Conservation (phyloP, 1,284 basidiomycete genomes). For the Microbotryomycetes sp. region DNA sequence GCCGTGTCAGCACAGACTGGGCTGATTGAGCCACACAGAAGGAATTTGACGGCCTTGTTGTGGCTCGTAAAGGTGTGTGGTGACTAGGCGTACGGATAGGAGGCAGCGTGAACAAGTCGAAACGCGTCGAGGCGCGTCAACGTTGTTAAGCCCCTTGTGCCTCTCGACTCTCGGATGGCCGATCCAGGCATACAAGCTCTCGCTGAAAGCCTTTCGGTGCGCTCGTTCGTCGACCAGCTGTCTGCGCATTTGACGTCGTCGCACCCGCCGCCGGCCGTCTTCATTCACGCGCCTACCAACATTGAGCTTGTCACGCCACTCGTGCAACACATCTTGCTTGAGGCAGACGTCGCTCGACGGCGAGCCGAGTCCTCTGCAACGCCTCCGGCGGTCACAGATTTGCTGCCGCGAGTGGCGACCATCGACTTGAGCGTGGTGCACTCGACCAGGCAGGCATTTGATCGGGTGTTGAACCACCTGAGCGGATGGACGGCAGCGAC, state of each 20-base stretch:
- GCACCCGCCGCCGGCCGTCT: conserved; percentile 17
- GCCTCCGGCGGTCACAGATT: conserved; percentile 5
- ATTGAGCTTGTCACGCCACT: conserved; percentile 3
- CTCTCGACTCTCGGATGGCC: background rate
- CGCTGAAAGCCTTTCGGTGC: background rate
- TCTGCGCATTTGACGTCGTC: conserved; percentile 13
- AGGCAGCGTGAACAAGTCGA: too few species aligned
- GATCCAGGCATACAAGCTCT: background rate
- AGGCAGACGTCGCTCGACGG: background rate
- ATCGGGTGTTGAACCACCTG: conserved; percentile 13
- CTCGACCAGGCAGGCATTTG: conserved; percentile 18
- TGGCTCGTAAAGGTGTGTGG: background rate
- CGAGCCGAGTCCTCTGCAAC: background rate
- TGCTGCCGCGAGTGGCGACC: conserved; percentile 18
- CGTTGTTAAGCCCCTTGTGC: background rate
- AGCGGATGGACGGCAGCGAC: background rate
- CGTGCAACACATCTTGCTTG: background rate
- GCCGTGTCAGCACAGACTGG: too few species aligned
- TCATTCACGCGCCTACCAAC: conserved; percentile 24
- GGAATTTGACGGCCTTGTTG: background rate
- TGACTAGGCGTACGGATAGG: too few species aligned
- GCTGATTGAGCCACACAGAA: too few species aligned
- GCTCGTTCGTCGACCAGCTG: conserved; percentile 11
- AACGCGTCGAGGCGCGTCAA: conserved; percentile 3
- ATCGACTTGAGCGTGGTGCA: conserved; percentile 17